Base-by-base conservation (phyloP, 1,139 yeast species). In the Arxiozyma heterogenica region DNA sequence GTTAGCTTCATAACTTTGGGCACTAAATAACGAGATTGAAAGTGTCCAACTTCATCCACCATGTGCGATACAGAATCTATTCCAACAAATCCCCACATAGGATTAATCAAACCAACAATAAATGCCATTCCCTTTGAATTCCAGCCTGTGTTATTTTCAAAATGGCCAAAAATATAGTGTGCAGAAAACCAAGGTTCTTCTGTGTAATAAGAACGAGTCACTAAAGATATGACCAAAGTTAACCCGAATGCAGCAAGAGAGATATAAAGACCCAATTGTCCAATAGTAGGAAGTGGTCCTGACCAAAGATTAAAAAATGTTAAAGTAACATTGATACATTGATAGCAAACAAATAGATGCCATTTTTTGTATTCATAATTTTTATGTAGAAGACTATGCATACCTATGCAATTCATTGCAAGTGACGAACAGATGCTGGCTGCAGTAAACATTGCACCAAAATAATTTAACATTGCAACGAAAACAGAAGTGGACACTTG, bases 21-120 rank as follows among this genome's bases (percentile, higher is more conserved):
- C 48, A 80, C 78, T 57, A 77, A 75, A 25, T 74, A 69, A 59
- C 76, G 76, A 18, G 84, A 81, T 57, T 52, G 42, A 51, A 54
- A 45, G 47, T 72, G 65, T 22, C 73, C 69, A 38, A 79, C 75
- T 63, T 81, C 84, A 64, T 81, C 85, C 17, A 83, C 82, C 75
- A 81, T 73, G 59, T 81, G 85, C 3, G 83, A 76, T 9, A 84
- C 84, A 30, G 81, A 77, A 64, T 81, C 86, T 46, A 80, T 74
- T 59, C 84, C 80, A 9, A 80, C 76, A 64, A 79, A 80, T n/a
- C 80, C 75, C 83, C 84, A 80, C 58, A 75, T 74, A 17, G 84
- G 83, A 63, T 80, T 80, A 59, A 81, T 73, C 54, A 81, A 67
- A n/a, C 85, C 84, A 17, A 80, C 80, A 53, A 81, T 77, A 59